Evolutionary conservation across 179 eudicot genomes (phyloP).

Genomic region (Camellia oleifera): DNA sequence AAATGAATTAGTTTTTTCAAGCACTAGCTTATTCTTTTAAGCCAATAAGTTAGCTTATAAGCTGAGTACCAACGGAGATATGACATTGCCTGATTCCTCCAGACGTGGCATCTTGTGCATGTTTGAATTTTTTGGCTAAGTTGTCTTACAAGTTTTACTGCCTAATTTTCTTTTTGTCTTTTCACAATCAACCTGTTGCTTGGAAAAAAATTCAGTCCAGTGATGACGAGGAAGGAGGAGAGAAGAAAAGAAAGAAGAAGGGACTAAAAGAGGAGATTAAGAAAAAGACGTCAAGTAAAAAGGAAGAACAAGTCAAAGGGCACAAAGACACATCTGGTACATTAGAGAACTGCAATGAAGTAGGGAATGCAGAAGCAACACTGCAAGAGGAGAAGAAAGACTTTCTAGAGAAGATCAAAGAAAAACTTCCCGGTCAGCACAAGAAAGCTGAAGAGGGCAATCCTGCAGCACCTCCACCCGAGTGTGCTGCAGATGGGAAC

Average conservation of each 20-base stretch:
- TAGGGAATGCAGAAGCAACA: constrained; percentile 15
- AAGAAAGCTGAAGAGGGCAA: constrained; percentile 28
- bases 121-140: too few species aligned
- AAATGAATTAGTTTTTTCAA: too few species aligned
- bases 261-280: constrained; percentile 36
- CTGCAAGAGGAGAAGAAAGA: constrained; percentile 44
- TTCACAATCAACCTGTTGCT: background rate
- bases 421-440: constrained; percentile 44
- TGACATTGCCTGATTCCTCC: too few species aligned
- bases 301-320: constrained; percentile 9
- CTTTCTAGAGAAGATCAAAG: constrained; percentile 43
- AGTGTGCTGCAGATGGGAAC: constrained; percentile 3
- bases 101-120: too few species aligned
- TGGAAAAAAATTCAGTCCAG: constrained; percentile 33
- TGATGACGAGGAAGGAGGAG: constrained; percentile 47
- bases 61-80: too few species aligned
- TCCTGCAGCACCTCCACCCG: constrained; percentile 2
- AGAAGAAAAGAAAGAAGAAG: constrained; percentile 47
- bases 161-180: too few species aligned
- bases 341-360: constrained; percentile 8
- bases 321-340: constrained; percentile 13
- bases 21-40: too few species aligned
- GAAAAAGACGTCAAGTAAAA: constrained; percentile 10
- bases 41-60: too few species aligned
- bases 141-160: too few species aligned